Evolutionary conservation across 225 moss, liverwort and hornwort genomes (phyloP).

Genomic region (Physcomitrium patens): DNA sequence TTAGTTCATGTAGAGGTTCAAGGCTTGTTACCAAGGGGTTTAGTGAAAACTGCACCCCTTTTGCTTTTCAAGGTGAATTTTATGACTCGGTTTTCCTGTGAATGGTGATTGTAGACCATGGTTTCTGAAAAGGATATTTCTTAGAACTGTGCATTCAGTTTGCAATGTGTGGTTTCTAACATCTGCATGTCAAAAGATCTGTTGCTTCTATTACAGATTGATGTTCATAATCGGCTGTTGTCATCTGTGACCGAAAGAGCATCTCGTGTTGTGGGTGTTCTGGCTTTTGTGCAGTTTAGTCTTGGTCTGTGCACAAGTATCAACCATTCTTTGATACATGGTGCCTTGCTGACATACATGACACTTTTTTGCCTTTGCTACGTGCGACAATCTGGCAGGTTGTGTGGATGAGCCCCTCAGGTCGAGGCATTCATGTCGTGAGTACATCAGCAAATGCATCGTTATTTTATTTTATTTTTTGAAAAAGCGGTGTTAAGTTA

Average conservation of each 20-base stretch:
- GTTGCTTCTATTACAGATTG: neutral
- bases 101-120: neutral
- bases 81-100: neutral
- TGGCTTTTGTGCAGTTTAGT: too few relatives aligned
- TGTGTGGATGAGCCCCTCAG: too few relatives aligned
- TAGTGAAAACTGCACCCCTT: neutral
- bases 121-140: too few relatives aligned
- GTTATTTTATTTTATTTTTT: too few relatives aligned
- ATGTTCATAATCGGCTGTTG: neutral
- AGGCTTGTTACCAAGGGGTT: neutral
- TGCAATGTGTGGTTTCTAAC: neutral
- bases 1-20: neutral
- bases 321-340: too few relatives aligned
- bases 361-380: too few relatives aligned
- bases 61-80: neutral
- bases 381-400: too few relatives aligned
- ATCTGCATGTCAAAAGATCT: neutral
- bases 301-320: too few relatives aligned
- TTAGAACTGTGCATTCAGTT: neutral
- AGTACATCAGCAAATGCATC: too few relatives aligned
- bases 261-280: neutral
- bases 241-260: neutral
- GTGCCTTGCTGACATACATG: too few relatives aligned
- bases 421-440: too few relatives aligned
- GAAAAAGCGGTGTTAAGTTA: too few relatives aligned